Evolutionary conservation across 2,329 filamentous ascomycete genomes (phyloP).

Genomic region (Sporothrix curviconia): DNA sequence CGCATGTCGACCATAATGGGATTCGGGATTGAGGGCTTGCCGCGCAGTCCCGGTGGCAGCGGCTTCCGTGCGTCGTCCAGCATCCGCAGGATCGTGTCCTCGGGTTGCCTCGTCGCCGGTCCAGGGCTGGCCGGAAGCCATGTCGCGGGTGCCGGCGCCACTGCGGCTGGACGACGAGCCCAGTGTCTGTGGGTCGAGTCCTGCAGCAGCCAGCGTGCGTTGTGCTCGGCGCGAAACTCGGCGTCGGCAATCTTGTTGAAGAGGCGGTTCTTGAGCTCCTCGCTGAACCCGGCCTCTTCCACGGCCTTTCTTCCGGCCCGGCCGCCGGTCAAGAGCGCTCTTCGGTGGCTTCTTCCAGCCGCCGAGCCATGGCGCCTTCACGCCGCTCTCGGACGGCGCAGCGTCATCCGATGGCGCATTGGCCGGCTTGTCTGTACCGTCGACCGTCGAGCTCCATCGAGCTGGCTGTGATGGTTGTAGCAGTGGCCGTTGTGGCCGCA

Average conservation of each 20-base stretch:
- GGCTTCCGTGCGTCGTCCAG: slow-evolving; percentile 72
- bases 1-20: slow-evolving; percentile 45
- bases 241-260: slow-evolving; percentile 50
- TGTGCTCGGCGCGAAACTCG: slow-evolving; percentile 46
- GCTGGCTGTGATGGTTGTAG: not conserved
- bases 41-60: slow-evolving; percentile 45
- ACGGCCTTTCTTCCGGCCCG: slow-evolving; percentile 52
- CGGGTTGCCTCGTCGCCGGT: slow-evolving; percentile 65
- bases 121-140: slow-evolving; percentile 67
- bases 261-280: slow-evolving; percentile 54
- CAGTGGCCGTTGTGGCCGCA: not conserved
- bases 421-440: not conserved
- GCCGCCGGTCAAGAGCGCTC: slow-evolving; percentile 55
- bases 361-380: slow-evolving; percentile 46
- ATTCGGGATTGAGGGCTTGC: slow-evolving; percentile 37
- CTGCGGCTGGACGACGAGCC: slow-evolving; percentile 42
- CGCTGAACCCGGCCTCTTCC: slow-evolving; percentile 57
- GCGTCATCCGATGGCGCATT: not conserved
- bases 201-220: slow-evolving; percentile 43
- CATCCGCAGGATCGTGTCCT: slow-evolving; percentile 79
- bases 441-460: not conserved
- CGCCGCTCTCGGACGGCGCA: slow-evolving; percentile 16
- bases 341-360: slow-evolving; percentile 57
- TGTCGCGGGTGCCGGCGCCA: slow-evolving; percentile 60
- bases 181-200: slow-evolving; percentile 19